Base-by-base conservation (phyloP, 2,329 filamentous ascomycete species). In the Orbilia javanica region DNA sequence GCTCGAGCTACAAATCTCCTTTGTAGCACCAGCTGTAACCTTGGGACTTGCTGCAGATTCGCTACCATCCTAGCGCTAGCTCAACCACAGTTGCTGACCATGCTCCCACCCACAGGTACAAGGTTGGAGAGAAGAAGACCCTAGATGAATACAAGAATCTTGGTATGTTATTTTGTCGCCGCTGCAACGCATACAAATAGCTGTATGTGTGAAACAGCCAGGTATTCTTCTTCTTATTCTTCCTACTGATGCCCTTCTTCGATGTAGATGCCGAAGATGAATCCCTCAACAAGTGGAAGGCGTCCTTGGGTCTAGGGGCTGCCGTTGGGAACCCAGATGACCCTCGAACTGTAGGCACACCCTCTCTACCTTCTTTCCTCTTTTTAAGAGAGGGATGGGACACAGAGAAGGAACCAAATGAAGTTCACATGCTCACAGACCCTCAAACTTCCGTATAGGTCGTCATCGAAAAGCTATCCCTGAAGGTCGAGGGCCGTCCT, bases 121-220 rank as follows among this genome's bases (percentile, higher is more conserved):
- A 96, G 90, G 92, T 97, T 84, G 94, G 93, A 81, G 93, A 97
- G 89, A 97, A 97, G 91, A 97, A 98, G 89, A 96, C 93, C 82
- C 88, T 99, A 83, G 93, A 95, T 80, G 93, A 97, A 85, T 97
- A 97, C 86, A 89, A 95, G 84, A 88, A 97, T 85, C 92, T 99
- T 86, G 96, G 94, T 97, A 87, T 83, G 92, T 87, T 75, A 7
- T 1, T 50, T 50, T 11, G 20, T 57, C 11, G 20, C 6, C 25
- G 13, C 36, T n/a, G 13, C 31, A 25, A 22, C 10, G 10, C 6
- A 36, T 39, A 5, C 36, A 39, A 11, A 2, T 15, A 15, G 36
- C 11, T 11, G 11, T 11, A 15, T 39, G 5, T n/a, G n/a, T n/a
- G n/a, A n/a, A 11, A 8, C 11, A 11, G 34, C 36, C 36, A 39